Conservation (phyloP, 805 yeast genomes). For the Priceomyces castillae region DNA sequence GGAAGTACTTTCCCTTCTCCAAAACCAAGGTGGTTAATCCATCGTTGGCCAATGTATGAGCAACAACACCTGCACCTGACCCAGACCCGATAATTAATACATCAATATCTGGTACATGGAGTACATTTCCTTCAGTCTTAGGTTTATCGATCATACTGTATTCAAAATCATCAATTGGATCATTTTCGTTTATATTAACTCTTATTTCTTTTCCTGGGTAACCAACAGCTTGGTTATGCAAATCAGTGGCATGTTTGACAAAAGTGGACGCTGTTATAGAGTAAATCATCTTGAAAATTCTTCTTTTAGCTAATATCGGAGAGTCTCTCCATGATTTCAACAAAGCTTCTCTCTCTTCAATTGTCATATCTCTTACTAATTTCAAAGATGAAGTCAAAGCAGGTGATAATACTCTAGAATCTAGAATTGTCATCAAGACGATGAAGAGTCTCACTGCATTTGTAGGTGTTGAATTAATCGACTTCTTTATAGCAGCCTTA, state of each 20-base stretch:
- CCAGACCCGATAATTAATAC: constrained; percentile 53
- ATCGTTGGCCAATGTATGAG: constrained; percentile 40
- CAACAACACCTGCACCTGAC: constrained; percentile 52
- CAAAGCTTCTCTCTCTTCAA: constrained; percentile 28
- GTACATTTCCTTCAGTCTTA: constrained; percentile 22
- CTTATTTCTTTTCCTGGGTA: constrained; percentile 35
- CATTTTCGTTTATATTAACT: constrained; percentile 25
- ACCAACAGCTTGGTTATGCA: constrained; percentile 36
- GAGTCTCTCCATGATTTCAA: constrained; percentile 42
- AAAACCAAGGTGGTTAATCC: constrained; percentile 46
- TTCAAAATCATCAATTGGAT: constrained; percentile 22
- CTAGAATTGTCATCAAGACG: constrained; percentile 23
- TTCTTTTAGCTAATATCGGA: constrained; percentile 32
- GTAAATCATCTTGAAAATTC: constrained; percentile 30
- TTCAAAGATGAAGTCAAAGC: constrained; percentile 33
- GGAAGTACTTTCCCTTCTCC: constrained; percentile 49
- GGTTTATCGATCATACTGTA: constrained; percentile 33
- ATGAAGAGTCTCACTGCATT: constrained; percentile 21
- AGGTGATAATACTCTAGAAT: constrained; percentile 31
- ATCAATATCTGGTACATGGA: constrained; percentile 39
- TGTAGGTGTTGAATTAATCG: constrained; percentile 15
- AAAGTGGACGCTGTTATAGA: constrained; percentile 25
- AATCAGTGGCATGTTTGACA: constrained; percentile 26
- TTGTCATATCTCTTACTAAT: constrained; percentile 34
- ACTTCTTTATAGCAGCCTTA: constrained; percentile 13